These are phyloP conservation scores for Rhynchosporium graminicola DNA, from an alignment of 2,329 filamentous ascomycete species.

Conservation along the genomic window DNA sequence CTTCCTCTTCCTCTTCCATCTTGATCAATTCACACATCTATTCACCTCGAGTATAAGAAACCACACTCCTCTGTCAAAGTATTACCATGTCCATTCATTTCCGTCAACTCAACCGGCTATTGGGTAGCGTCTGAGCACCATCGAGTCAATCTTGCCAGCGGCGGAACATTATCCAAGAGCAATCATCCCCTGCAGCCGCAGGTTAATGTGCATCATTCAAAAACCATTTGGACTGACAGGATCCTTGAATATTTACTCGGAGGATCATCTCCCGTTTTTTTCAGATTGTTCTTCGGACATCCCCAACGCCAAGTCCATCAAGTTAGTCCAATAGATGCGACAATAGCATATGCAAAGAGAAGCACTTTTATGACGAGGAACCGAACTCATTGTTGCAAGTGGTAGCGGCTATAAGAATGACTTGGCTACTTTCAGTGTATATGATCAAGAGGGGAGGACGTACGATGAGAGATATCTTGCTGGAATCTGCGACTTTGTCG, in stretches of 20 bases:
- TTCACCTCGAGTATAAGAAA: neutral
- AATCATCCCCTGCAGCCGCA: neutral
- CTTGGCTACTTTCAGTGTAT: neutral
- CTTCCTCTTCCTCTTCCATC: neutral
- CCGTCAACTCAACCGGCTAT: neutral
- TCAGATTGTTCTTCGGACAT: constrained; percentile 3
- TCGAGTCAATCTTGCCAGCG: neutral
- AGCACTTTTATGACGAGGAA: neutral
- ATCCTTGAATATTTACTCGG: neutral
- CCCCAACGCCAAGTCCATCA: constrained; percentile 11
- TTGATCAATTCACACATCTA: neutral
- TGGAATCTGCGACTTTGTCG: neutral
- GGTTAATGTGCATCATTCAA: neutral
- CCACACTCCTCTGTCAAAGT: neutral
- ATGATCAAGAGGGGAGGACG: neutral
- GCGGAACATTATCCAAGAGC: neutral
- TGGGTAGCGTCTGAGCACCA: neutral
- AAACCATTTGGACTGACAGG: neutral
- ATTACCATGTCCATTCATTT: constrained; percentile 5
- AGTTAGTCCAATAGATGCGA: constrained; percentile 1
- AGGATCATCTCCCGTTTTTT: constrained; percentile 1
- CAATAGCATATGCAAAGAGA: neutral
- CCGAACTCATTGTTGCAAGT: neutral
- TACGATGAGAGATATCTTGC: neutral
- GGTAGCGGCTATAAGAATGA: neutral